Base-by-base conservation (phyloP, 2,329 filamentous ascomycete species). In the Epichloe brachyelytri region DNA sequence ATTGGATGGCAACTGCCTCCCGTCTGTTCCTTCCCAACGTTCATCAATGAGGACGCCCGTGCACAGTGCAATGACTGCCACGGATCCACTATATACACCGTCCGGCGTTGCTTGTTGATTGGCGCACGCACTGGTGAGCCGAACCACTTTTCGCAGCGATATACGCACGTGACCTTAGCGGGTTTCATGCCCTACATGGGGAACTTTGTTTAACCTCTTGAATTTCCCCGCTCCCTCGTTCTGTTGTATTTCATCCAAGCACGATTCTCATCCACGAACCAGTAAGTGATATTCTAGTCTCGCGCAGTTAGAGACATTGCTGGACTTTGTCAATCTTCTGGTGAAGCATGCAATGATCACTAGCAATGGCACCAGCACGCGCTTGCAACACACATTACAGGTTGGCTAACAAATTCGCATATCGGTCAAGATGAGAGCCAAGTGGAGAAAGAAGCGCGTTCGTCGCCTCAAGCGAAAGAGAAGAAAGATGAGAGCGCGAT, bases 381-480 rank as follows among this genome's bases (percentile, higher is more conserved):
- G 12, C 10, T 37, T 20, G 17, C 8, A 7, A 4, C 15, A 36
- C 11, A 11, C 6, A 3, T 4, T 17, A 17, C 12, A 34, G 4
- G 20, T 19, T 30, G 33, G 14, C 43, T 46, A 50, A 50, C 48
- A 33, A 40, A 11, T 22, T 47, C 12, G 19, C 22, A 53, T 48
- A 60, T 64, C 63, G 70, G 74, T 75, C 77, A 82, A 75, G 76
- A 82, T 83, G 80, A 79, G 91, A 93, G 90, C 89, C 72, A 97
- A 97, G 82, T 97, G 93, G 93, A 93, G 91, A 82, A 98, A 98
- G 87, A 98, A 98, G 91, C 83, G 93, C 74, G 90, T 95, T 78
- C 83, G 93, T 69, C 85, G 93, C 76, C 88, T 98, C 75, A 97
- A 97, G 86, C 86, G 90, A 73, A 98, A 98, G 90, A 89, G 93